Evolutionary conservation across 257 asterid species (phyloP).

Genomic region (Nicotiana obtusifolia): DNA sequence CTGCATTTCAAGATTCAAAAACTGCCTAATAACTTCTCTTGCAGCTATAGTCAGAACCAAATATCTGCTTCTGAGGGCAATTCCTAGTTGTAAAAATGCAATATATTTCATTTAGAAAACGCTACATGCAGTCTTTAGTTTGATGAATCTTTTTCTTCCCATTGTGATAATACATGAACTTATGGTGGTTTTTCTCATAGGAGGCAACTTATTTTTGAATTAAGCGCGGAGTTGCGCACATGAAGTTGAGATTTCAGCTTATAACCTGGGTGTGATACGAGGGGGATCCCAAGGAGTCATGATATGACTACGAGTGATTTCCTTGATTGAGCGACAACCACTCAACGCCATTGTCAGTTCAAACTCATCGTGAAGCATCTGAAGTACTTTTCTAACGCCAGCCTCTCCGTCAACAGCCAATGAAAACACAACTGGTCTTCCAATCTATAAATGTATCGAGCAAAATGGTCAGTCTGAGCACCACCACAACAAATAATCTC

Average conservation of each 20-base stretch:
- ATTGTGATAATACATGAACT: not conserved
- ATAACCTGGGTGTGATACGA: constrained; percentile 40
- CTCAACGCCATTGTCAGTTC: constrained; percentile 84
- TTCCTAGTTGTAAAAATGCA: not conserved
- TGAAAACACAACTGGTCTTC: constrained; percentile 62
- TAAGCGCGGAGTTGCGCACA: not conserved
- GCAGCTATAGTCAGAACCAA: not conserved
- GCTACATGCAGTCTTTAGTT: too few relatives aligned
- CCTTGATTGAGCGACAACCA: constrained; percentile 66
- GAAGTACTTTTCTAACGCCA: constrained; percentile 65
- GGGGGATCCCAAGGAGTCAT: constrained; percentile 47
- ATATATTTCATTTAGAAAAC: not conserved
- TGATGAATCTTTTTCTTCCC: not conserved
- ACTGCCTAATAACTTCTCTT: not conserved
- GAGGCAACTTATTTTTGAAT: not conserved
- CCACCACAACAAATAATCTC: not conserved
- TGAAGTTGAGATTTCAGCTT: not conserved
- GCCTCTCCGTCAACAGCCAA: constrained; percentile 72
- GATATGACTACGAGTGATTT: constrained; percentile 60
- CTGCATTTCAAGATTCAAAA: too few relatives aligned
- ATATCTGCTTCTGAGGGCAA: not conserved
- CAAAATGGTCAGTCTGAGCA: not conserved
- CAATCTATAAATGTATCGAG: constrained; percentile 34
- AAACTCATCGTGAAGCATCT: constrained; percentile 69
- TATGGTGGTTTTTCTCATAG: not conserved